A percentile compares a stretch with the other conserved stretches of the same genome.
Evolutionary conservation across 805 yeast species (phyloP).

Genomic region (Starmerella vaccinii): DNA sequence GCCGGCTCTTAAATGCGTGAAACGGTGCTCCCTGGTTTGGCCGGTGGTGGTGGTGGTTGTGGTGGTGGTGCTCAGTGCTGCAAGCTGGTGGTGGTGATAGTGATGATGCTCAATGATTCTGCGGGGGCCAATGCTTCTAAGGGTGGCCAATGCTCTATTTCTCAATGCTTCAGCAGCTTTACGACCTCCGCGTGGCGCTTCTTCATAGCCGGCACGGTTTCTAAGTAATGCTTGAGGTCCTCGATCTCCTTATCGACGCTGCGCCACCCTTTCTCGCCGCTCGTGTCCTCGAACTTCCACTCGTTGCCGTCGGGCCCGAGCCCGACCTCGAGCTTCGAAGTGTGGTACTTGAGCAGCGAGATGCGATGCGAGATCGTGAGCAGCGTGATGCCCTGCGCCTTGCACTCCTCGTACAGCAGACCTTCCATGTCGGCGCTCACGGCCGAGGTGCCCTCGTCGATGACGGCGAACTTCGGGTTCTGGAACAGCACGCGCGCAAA

Average conservation of each 20-base stretch:
- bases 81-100: too few relatives aligned
- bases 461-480: slow-evolving; percentile 66
- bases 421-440: slow-evolving; percentile 86
- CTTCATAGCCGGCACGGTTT: slow-evolving; percentile 50
- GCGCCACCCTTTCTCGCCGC: slow-evolving; percentile 54
- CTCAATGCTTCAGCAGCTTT: slow-evolving; percentile 11
- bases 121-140: too few relatives aligned
- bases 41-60: too few relatives aligned
- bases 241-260: slow-evolving; percentile 68
- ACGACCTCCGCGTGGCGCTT: slow-evolving; percentile 50
- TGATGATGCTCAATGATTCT: too few relatives aligned
- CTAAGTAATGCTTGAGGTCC: slow-evolving; percentile 50
- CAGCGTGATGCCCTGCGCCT: slow-evolving; percentile 58
- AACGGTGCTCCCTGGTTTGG: too few relatives aligned
- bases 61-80: too few relatives aligned
- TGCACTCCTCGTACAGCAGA: slow-evolving; percentile 64
- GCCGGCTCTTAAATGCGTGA: too few relatives aligned
- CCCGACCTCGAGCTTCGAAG: slow-evolving; percentile 57
- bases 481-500: slow-evolving; percentile 78
- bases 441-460: slow-evolving; percentile 93
- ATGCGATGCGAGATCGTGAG: slow-evolving; percentile 80
- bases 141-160: too few relatives aligned
- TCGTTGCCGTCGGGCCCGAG: slow-evolving; percentile 38
- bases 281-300: slow-evolving; percentile 56
- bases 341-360: slow-evolving; percentile 73